Base-by-base conservation (phyloP, 495 filamentous ascomycete species). In the Neurospora cerealis region DNA sequence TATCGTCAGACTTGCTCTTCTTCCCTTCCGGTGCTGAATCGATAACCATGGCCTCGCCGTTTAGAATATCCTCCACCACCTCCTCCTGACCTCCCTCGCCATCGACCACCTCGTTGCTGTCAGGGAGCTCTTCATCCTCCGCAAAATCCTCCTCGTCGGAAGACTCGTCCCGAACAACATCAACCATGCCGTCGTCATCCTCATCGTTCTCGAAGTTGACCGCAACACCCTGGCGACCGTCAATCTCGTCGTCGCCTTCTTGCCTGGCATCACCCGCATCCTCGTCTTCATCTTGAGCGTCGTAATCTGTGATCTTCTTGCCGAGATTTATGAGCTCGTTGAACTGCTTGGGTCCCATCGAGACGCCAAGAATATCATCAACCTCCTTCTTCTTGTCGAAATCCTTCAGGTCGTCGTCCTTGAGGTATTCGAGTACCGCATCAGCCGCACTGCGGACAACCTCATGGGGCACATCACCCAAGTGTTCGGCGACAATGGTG, bases 281-380 rank as follows among this genome's bases (percentile, higher is more conserved):
- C 73, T 97, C 96, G 77, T 98, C 95, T 36, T 99, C 96, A 77
- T 98, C 95, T 79, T 98, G 94, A 39, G 93, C 93, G 81, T 97
- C 93, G 85, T 98, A 99, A 81, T 99, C 96, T 38, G 96, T 98
- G 76, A 99, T 97, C 83, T 99, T 99, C 86, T 98, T 99, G 40
- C 95, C 93, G 7, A 99, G 86, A 80, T 97, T 99, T 70, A 98
- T 91, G 69, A 98, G 84, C 83, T 98, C 96, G 78, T 98, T 98
- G 83, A 97, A 99, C 78, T 97, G 91, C 80, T 98, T 97, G 1
- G 93, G 89, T 40, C 87, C 90, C 86, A 97, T 91, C 1, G 89
- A 90, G 10, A 86, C 88, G 36, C 95, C 96, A 48, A 99, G 80
- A 72, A 98, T 87, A 74, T 98, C 96, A 76, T 98, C 96, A 44